These are phyloP conservation scores for Colletotrichum plurivorum DNA, from an alignment of 2,329 filamentous ascomycete species.

Conservation along the genomic window DNA sequence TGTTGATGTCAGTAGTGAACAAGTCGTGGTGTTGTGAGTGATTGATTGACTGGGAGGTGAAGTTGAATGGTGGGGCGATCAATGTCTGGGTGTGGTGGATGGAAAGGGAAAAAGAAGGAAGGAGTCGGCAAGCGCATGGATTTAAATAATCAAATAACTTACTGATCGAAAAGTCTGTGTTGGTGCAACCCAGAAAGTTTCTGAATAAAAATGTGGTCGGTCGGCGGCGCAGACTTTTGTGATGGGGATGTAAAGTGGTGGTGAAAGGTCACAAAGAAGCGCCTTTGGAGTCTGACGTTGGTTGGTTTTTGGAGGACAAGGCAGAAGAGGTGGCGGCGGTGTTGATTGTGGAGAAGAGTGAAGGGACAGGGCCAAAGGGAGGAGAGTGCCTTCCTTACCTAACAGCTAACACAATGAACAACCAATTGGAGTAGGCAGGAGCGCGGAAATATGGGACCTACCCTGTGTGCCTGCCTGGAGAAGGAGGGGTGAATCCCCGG, in stretches of 20 bases:
- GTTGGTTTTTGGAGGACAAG: slow-evolving; percentile 16
- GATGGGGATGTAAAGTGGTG: background rate
- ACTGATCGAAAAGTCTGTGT: too few relatives aligned
- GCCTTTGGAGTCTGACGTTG: slow-evolving; percentile 31
- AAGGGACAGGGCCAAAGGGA: slow-evolving; percentile 11
- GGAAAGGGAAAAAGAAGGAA: background rate
- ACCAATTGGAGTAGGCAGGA: background rate
- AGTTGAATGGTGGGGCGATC: background rate
- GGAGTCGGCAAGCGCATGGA: too few relatives aligned
- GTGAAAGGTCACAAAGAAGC: slow-evolving; percentile 4
- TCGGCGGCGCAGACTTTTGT: background rate
- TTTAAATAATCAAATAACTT: too few relatives aligned
- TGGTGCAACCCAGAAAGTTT: too few relatives aligned
- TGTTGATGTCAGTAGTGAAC: slow-evolving; percentile 2
- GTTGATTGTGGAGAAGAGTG: slow-evolving; percentile 22
- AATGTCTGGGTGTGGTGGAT: background rate
- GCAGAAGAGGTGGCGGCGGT: background rate
- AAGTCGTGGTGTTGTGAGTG: slow-evolving; percentile 2
- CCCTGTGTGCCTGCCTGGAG: slow-evolving; percentile 28
- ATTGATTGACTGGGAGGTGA: too few relatives aligned
- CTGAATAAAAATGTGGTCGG: too few relatives aligned
- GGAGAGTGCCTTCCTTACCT: slow-evolving; percentile 18
- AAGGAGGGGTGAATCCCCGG: slow-evolving; percentile 3
- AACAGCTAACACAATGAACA: background rate
- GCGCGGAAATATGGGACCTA: background rate